Evolutionary conservation across 1,139 yeast genomes (phyloP), one percentile per base, ranked within the genome.

Genomic region (Lodderomyces beijingensis): DNA sequence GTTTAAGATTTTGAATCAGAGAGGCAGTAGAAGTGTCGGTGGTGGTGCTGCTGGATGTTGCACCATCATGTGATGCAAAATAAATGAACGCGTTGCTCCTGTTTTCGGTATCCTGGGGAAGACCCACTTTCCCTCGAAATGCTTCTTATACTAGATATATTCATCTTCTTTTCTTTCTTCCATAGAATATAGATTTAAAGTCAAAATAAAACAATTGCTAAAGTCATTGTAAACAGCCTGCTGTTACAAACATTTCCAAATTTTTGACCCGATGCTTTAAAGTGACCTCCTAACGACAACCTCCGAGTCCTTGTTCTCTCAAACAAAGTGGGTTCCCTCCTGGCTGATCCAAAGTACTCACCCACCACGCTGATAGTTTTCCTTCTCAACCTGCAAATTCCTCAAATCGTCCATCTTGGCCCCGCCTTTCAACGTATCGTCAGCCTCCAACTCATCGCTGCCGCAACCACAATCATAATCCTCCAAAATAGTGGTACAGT

Each of bases 391-490:
- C 36, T 62, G 54, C 24, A 73, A 65, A 28, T 61, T 55, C 31
- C 63, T 53, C 44, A 70, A 52, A 46, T 69, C 72, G 9, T 63
- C 65, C 17, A 57, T 12, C n/a, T n/a, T n/a, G n/a, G n/a, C n/a
- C n/a, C n/a, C n/a, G n/a, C n/a, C n/a, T n/a, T n/a, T n/a, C 40
- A 64, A 53, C 2, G 72, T 66, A 13, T 38, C 32, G 37, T 54
- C 76, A 10, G 49, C 60, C 34, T 65, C 77, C 44, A 62, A 46
- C 40, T 77, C 84, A 42, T 81, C 91, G 7, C 63, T 77, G 2
- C 93, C 96, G 59, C 98, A 91, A 0, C 98, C 98, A 65, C 98
- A 91, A 48, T 88, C 95, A 57, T 91, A 91, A 55, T 86, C 93
- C 47, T 86, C 95, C 39, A 86, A 65, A 35, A 91, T 81, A 8